Evolutionary conservation across 2,329 filamentous ascomycete species (phyloP).

Genomic region (Atkinsonella hypoxylon): DNA sequence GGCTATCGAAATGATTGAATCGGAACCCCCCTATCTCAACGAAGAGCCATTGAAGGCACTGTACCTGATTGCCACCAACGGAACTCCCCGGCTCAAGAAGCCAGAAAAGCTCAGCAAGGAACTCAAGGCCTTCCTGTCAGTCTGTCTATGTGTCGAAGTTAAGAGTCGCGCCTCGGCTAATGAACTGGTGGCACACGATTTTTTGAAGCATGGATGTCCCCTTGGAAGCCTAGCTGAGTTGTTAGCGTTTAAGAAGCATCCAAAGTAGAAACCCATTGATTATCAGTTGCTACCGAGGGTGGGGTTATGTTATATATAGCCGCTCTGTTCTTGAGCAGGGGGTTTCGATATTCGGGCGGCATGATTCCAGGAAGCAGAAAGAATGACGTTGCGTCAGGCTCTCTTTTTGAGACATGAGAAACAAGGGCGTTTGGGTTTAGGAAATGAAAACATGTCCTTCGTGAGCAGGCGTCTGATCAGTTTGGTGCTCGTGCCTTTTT

Average conservation of each 20-base stretch:
- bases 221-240: slow-evolving; percentile 74
- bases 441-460: not conserved
- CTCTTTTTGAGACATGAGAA: not conserved
- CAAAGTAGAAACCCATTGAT: slow-evolving; percentile 35
- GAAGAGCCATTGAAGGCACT: slow-evolving; percentile 95
- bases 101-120: slow-evolving; percentile 97
- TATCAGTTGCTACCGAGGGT: not conserved
- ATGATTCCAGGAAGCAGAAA: slow-evolving; percentile 7
- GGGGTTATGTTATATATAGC: not conserved
- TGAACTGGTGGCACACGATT: slow-evolving; percentile 84
- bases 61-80: slow-evolving; percentile 95
- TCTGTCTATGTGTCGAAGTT: slow-evolving; percentile 94
- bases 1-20: slow-evolving; percentile 99
- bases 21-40: slow-evolving; percentile 93
- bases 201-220: slow-evolving; percentile 83
- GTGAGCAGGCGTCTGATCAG: slow-evolving; percentile 5
- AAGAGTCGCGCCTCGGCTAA: slow-evolving; percentile 85
- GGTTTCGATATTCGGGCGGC: slow-evolving; percentile 1
- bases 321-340: not conserved
- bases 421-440: slow-evolving; percentile 8
- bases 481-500: not conserved
- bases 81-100: slow-evolving; percentile 93
- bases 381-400: slow-evolving; percentile 5
- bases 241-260: slow-evolving; percentile 72
- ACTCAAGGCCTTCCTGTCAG: slow-evolving; percentile 90